A percentile compares a stretch with the other conserved stretches of the same genome.
Conservation (phyloP, 345 rosid genomes). For the Arabidopsis suecica region DNA sequence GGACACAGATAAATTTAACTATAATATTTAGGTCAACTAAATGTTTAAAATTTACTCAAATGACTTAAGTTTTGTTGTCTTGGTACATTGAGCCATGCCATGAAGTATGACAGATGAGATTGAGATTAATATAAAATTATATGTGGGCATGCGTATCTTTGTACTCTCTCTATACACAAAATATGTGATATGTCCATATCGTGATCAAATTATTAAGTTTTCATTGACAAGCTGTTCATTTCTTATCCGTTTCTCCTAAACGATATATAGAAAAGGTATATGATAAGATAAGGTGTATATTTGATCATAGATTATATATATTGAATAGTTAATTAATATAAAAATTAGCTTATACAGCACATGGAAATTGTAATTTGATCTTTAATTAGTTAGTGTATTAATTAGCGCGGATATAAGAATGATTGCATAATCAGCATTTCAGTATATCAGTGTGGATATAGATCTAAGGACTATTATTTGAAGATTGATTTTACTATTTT, state of each 20-base stretch:
- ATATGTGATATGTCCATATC: conserved; percentile 5
- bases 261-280: not conserved
- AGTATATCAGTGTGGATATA: not conserved
- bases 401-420: not conserved
- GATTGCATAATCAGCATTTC: not conserved
- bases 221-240: conserved; percentile 30
- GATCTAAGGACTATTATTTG: not conserved
- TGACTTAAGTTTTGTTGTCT: conserved; percentile 26
- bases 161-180: not conserved
- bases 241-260: conserved; percentile 8
- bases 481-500: not conserved
- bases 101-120: conserved; percentile 36
- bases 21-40: conserved; percentile 29
- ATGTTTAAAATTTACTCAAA: conserved; percentile 22
- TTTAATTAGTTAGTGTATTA: not conserved
- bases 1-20: conserved; percentile 24
- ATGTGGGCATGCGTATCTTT: conserved; percentile 16
- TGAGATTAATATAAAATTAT: conserved; percentile 16
- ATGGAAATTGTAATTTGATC: not conserved
- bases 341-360: conserved; percentile 12
- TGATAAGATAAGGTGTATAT: not conserved
- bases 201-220: conserved; percentile 19
- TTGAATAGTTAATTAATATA: not conserved
- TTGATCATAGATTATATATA: not conserved
- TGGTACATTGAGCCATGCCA: conserved; percentile 39